phyloP scores from a whole-genome alignment of 148 eudicot species.

The Amaranthus hypochondriacus region DNA sequence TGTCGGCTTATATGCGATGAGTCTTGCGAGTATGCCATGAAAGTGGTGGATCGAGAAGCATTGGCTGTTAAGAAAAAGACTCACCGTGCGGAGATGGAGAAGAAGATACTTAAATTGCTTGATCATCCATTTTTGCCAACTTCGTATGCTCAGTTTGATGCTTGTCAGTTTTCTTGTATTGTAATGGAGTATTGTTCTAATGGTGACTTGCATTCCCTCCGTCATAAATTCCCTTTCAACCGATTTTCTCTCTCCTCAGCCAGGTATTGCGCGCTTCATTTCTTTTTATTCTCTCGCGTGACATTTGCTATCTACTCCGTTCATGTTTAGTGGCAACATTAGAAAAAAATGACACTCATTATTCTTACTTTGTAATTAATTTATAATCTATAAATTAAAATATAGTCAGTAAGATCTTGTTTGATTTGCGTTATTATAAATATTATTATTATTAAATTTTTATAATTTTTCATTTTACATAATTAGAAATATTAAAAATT shows the following conservation, averaged over 20 bases:
- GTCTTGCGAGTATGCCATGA: conserved; percentile 59
- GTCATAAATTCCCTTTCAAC: conserved; percentile 50
- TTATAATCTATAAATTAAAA: no score
- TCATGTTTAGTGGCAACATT: no score
- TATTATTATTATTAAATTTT: no score
- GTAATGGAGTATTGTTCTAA: conserved; percentile 86
- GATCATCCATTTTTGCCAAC: conserved; percentile 86
- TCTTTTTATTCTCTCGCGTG: no score
- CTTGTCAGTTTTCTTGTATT: conserved; percentile 65
- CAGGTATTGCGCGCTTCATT: conserved; percentile 32
- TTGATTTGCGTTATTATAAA: no score
- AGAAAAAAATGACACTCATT: no score
- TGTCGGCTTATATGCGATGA: conserved; percentile 43
- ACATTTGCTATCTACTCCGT: no score
- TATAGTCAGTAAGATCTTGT: no score
- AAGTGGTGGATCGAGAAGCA: conserved; percentile 64
- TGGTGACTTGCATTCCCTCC: conserved; percentile 78
- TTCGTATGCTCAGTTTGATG: conserved; percentile 68
- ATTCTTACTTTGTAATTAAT: no score
- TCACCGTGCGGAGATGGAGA: conserved; percentile 69
- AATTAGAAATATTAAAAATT: no score
- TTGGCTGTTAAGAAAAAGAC: conserved; percentile 53
- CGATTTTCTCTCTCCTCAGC: conserved; percentile 63
- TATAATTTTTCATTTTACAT: no score
- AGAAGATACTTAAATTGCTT: conserved; percentile 48